Evolutionary conservation across 768 basidiomycete genomes (phyloP).

Genomic region (Tulasnella sp.): DNA sequence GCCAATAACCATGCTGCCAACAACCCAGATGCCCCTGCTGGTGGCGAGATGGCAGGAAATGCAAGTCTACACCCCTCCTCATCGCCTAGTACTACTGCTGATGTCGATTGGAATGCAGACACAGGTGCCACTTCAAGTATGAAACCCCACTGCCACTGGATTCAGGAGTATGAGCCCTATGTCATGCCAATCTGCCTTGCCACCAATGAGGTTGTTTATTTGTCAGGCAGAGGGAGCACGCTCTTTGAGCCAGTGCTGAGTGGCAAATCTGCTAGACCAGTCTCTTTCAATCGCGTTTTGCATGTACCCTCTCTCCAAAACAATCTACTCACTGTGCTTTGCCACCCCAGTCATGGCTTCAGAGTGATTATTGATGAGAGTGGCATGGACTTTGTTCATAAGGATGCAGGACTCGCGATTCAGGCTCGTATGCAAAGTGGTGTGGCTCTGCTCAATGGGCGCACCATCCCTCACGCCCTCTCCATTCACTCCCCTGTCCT

Average conservation of each 20-base stretch:
- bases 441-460: no score
- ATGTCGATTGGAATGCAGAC: constrained; percentile 25
- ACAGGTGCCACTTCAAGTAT: constrained; percentile 30
- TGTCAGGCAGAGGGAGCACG: constrained; percentile 26
- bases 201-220: constrained; percentile 22
- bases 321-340: background rate
- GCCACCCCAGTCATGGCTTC: no score
- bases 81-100: background rate
- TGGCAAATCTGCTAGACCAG: background rate
- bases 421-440: no score
- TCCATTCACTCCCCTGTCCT: no score
- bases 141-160: constrained; percentile 28
- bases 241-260: constrained; percentile 21
- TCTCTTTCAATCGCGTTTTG: constrained; percentile 16
- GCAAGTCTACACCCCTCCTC: background rate
- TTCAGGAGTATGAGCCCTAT: constrained; percentile 20
- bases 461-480: no score
- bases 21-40: no score
- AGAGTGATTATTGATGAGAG: no score
- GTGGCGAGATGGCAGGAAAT: no score
- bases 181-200: constrained; percentile 24
- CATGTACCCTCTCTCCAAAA: background rate
- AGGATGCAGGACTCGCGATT: no score
- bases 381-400: no score
- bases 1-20: no score